Base-by-base conservation (phyloP, 2,329 filamentous ascomycete genomes). In the Ilyonectria sp. region DNA sequence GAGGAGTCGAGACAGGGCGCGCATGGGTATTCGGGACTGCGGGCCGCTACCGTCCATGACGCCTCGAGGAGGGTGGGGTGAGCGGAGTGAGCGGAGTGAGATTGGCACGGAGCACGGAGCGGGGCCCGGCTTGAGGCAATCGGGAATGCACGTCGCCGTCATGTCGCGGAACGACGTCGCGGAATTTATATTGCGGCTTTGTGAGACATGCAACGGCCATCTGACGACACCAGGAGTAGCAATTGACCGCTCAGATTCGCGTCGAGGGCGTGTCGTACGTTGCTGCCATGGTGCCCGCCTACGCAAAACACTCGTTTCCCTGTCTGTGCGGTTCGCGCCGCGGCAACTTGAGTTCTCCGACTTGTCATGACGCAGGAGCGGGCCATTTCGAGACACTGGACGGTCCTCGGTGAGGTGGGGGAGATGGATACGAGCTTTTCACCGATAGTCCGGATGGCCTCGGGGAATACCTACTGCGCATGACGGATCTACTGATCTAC, bases 81-180 rank as follows among this genome's bases (percentile, higher is more conserved):
- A 33, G 50, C 40, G 15, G 68, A 69, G 66, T 63, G 72, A 75
- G 58, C 40, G 15, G 68, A 69, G 66, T 63, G 72, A 75, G 60
- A 75, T 74, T 74, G 53, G 70, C 68, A 70, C 69, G 71, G 72
- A 50, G 62, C 29, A 52, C 43, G 57, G 63, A 63, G 57, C 63
- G 37, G 60, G 57, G 54, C 21, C 50, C 29, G 31, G 35, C 33
- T 60, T 55, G 50, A 54, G 43, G 55, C 58, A 60, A 65, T 62
- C 33, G 33, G 68, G 64, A 68, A 65, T 54, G 65, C 50, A 62
- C 33, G 19, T 60, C 58, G 53, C 60, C 37, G 43, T n/a, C 23
- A 29, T 53, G 35, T 52, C n/a, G 40, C 40, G 40, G 40, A n/a
- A n/a, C n/a, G 15, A 43, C n/a, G 15, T 43, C 15, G 40, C 40